Base-by-base conservation (phyloP, 1,139 yeast species). In the Debaryomyces robertsiae region DNA sequence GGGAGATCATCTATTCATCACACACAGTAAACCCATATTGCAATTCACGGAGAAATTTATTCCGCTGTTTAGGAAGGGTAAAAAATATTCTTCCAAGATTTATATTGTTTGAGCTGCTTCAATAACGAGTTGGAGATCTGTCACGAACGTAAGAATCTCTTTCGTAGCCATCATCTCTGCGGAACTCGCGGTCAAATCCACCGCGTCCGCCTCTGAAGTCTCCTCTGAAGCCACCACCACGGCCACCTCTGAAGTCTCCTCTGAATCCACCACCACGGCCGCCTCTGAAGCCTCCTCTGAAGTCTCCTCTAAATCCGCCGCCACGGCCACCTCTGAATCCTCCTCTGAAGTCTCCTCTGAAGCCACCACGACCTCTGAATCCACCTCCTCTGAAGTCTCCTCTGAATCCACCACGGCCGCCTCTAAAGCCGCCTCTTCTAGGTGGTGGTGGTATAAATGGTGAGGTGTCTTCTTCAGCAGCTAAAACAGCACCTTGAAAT, bases 391-490 rank as follows among this genome's bases (percentile, higher is more conserved):
- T 54, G 57, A 55, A 61, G 43, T 59, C 63, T 38, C 65, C 57
- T 42, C 58, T 53, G 54, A 52, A 57, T 36, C 74, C 73, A 46
- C 70, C 58, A 43, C 52, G 52, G 40, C 75, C 73, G 47, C 79
- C 75, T 56, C 74, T 63, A 50, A 77, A 73, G 44, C 77, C 77
- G 40, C 73, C 67, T 58, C 80, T 73, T 69, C 82, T 73, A 49
- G 81, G 72, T 47, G 79, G 76, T 41, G 83, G 79, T 52, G 88
- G 84, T 51, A 83, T 76, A 55, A 84, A 84, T 49, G 91, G 90
- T 57, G 85, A 77, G 57, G 85, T 84, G 62, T 88, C 96, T 68
- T 81, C 89, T 66, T 82, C 88, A 45, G 91, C 87, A 46, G 76
- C 63, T 45, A 88, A 69, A 40, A 73, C 69, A 43, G 79, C 61